These are phyloP conservation scores for Pseudogymnoascus sp. DNA, from an alignment of 2,329 filamentous ascomycete species.

Conservation along the genomic window DNA sequence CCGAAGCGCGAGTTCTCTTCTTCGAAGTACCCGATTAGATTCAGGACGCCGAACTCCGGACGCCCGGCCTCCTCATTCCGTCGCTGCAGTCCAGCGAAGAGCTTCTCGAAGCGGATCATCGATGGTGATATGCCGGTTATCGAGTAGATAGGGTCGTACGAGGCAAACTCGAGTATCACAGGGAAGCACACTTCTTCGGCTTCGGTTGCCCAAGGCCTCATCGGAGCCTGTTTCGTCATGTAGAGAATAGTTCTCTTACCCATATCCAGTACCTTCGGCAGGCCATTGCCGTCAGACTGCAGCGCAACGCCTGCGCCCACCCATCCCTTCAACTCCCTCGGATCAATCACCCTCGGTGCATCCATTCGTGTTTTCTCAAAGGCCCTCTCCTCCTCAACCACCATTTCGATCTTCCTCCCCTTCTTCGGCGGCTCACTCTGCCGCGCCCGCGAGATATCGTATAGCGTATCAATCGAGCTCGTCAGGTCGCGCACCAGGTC, in stretches of 20 bases:
- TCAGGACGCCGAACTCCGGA: slow-evolving; percentile 53
- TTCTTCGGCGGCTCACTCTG: slow-evolving; percentile 17
- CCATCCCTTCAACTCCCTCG: slow-evolving; percentile 20
- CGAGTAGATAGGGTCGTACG: slow-evolving; percentile 53
- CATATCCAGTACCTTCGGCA: not conserved
- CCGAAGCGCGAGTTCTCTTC: slow-evolving; percentile 64
- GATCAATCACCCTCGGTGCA: slow-evolving; percentile 52
- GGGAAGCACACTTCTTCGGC: slow-evolving; percentile 22
- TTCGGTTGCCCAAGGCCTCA: not conserved
- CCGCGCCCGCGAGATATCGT: slow-evolving; percentile 63
- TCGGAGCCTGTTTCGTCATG: slow-evolving; percentile 1
- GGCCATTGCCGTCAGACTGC: not conserved
- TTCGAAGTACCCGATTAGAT: slow-evolving; percentile 63
- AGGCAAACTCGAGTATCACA: slow-evolving; percentile 63
- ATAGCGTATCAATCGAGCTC: slow-evolving; percentile 69
- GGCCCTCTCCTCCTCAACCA: slow-evolving; percentile 27
- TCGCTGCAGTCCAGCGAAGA: slow-evolving; percentile 48
- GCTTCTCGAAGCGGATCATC: slow-evolving; percentile 55
- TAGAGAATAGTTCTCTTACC: slow-evolving; percentile 23
- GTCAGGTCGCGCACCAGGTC: slow-evolving; percentile 68
- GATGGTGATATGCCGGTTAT: slow-evolving; percentile 54
- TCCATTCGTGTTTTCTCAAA: slow-evolving; percentile 54
- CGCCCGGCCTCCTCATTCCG: slow-evolving; percentile 40
- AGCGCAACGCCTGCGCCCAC: not conserved
- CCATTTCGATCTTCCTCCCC: not conserved